Conservation (phyloP, 139 green algal genomes). For the Picochlorum sp. region DNA sequence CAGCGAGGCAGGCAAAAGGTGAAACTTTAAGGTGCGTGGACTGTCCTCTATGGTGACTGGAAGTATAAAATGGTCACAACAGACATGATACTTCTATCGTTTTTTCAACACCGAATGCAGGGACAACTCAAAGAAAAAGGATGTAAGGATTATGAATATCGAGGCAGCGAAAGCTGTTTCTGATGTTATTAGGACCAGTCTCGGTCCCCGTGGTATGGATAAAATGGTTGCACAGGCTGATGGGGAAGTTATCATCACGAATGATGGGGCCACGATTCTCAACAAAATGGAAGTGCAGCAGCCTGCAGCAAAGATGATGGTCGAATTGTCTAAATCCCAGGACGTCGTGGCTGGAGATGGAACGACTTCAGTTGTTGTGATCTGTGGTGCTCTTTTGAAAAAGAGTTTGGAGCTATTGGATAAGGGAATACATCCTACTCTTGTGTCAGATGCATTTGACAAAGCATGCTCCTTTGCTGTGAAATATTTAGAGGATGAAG, state of each 20-base stretch:
- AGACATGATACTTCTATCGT: neutral
- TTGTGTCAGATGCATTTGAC: constrained; percentile 90
- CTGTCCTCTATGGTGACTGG: no score
- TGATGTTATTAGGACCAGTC: constrained; percentile 86
- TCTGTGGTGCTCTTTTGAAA: constrained; percentile 86
- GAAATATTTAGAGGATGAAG: constrained; percentile 19
- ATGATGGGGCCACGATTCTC: constrained; percentile 97
- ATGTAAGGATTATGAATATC: constrained; percentile 92
- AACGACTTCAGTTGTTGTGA: constrained; percentile 87
- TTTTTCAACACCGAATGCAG: constrained; percentile 24
- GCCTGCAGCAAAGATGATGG: constrained; percentile 98
- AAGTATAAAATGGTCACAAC: no score
- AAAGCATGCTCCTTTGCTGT: constrained; percentile 68
- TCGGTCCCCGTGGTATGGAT: constrained; percentile 96
- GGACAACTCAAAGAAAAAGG: constrained; percentile 76
- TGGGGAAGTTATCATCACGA: constrained; percentile 98
- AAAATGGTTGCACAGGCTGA: constrained; percentile 92
- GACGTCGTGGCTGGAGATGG: constrained; percentile 96
- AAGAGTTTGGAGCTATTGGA: constrained; percentile 78
- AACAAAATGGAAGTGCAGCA: constrained; percentile 96
- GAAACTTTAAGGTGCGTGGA: no score
- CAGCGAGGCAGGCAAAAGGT: no score
- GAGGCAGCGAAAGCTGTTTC: constrained; percentile 95
- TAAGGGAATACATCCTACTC: constrained; percentile 84
- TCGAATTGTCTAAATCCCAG: constrained; percentile 95